Evolutionary conservation across 805 yeast species (phyloP), one percentile per base, ranked within the genome.

Genomic region (Kodamaea nitidulidarum): DNA sequence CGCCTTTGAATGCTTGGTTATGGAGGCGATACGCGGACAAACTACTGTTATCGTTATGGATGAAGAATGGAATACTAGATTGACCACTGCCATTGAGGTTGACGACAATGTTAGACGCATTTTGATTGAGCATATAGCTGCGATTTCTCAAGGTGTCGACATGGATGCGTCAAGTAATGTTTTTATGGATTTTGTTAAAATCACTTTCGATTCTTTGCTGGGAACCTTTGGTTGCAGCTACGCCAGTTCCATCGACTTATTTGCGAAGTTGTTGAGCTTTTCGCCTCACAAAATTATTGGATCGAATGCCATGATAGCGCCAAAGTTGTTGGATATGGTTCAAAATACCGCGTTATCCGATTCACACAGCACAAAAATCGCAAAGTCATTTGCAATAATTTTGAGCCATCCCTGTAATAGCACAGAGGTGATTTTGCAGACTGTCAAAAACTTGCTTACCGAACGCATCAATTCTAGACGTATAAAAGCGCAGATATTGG

Each of bases 21-120:
- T 85, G 75, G 76, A 84, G 44, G 75, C 93, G 0, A 60, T 78
- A 1, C 49, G 54, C n/a, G 75, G 66, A 0, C 63, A 70, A 11
- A 47, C 58, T 0, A 79, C 88, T 0, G 80, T 81, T 2, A 56
- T 86, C 34, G 76, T 75, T 0, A 62, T 72, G 15, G 95, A 88
- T 54, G 83, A 81, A 45, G 81, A 83, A 37, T 88, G 95, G 95
- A 63, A 67, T 3, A 61, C 75, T 0, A 70, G 91, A 50, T 50
- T 85, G 17, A 87, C 82, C 7, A 84, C 78, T 42, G 85, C 91
- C 0, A 37, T 85, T 8, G 82, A 77, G 29, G 61, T 73, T 30
- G 95, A 88, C 51, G 67, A 67, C 0, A 53, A 49, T 2, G 85
- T 84, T 1, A 64, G 65, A 16, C 32, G 36, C 0, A 45, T 54